Conservation (phyloP, 345 rosid genomes). For the Gossypium ekmanianum region DNA sequence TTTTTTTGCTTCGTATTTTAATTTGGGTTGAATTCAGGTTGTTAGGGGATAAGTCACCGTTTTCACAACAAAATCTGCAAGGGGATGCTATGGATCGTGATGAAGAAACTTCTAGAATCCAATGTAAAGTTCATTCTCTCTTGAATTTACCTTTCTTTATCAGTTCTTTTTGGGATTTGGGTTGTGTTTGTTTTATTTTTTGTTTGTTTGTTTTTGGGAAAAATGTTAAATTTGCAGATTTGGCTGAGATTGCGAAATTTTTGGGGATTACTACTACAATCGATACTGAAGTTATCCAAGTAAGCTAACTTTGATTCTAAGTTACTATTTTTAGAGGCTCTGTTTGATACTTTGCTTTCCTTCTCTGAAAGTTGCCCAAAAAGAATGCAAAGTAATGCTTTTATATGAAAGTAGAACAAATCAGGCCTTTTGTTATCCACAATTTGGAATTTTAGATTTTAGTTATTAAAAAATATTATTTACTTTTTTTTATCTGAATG, state of each 20-base stretch:
- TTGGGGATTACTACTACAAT: conserved; percentile 71
- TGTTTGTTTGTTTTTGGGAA: neutral
- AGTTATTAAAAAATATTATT: neutral
- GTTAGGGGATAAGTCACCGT: conserved; percentile 90
- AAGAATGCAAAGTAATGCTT: neutral
- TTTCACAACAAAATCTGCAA: conserved; percentile 80
- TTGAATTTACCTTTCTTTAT: neutral
- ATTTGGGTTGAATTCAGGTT: conserved; percentile 41
- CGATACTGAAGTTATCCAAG: conserved; percentile 92
- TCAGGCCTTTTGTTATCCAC: neutral
- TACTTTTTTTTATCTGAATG: neutral
- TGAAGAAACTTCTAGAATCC: conserved; percentile 94
- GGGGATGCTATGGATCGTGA: conserved; percentile 85
- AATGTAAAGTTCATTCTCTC: conserved; percentile 37
- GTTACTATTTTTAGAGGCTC: neutral
- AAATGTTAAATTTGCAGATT: conserved; percentile 43
- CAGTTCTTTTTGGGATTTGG: neutral
- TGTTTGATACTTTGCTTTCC: too few species aligned
- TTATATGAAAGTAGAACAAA: neutral
- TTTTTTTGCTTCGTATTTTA: neutral
- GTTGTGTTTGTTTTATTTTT: neutral
- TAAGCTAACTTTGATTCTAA: conserved; percentile 19
- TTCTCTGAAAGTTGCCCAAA: neutral
- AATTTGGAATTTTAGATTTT: neutral
- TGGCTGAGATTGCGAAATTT: conserved; percentile 95